Percentiles rank a stretch among this genome's conserved stretches.
phyloP scores from a whole-genome alignment of 208 protist genomes.

The Leishmania martiniquensis region DNA sequence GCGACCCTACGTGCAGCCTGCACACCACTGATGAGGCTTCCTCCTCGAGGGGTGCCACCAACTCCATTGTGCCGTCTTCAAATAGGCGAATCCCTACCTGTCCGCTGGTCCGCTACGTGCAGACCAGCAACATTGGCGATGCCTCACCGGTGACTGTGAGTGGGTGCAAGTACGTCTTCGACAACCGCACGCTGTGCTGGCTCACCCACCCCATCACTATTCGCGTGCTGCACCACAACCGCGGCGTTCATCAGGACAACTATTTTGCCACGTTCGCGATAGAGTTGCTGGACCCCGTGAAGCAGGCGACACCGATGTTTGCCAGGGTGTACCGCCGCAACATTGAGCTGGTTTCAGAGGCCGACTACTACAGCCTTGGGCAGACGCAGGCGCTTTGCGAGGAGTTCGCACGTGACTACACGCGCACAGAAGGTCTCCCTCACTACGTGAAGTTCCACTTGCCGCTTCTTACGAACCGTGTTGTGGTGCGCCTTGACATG shows the following conservation, averaged over 20 bases:
- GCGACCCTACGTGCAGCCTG: slow-evolving; percentile 3
- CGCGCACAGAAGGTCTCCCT: slow-evolving; percentile 7
- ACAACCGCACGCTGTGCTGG: slow-evolving; percentile 36
- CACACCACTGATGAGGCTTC: not conserved
- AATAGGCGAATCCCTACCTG: slow-evolving; percentile 6
- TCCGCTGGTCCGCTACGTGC: slow-evolving; percentile 3
- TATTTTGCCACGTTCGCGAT: slow-evolving; percentile 55
- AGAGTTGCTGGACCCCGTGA: slow-evolving; percentile 31
- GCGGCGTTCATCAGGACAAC: slow-evolving; percentile 51
- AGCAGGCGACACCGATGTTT: slow-evolving; percentile 41
- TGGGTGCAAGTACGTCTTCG: slow-evolving; percentile 39
- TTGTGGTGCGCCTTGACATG: slow-evolving; percentile 46
- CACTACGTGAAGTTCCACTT: slow-evolving; percentile 14
- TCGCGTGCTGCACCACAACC: slow-evolving; percentile 49
- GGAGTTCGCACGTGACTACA: slow-evolving; percentile 63
- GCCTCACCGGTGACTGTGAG: slow-evolving; percentile 21
- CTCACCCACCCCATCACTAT: slow-evolving; percentile 34
- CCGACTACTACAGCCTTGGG: slow-evolving; percentile 70
- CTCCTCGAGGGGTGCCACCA: not conserved
- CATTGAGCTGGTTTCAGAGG: slow-evolving; percentile 44
- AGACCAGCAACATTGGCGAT: slow-evolving; percentile 18
- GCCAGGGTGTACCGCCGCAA: slow-evolving; percentile 63
- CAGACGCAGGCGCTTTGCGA: slow-evolving; percentile 63
- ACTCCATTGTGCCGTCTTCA: not conserved
- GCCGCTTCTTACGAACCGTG: slow-evolving; percentile 46